A percentile compares a stretch with the other conserved stretches of the same genome.
phyloP scores from a whole-genome alignment of 2,329 filamentous ascomycete genomes.

The Verticillium nonalfalfae region DNA sequence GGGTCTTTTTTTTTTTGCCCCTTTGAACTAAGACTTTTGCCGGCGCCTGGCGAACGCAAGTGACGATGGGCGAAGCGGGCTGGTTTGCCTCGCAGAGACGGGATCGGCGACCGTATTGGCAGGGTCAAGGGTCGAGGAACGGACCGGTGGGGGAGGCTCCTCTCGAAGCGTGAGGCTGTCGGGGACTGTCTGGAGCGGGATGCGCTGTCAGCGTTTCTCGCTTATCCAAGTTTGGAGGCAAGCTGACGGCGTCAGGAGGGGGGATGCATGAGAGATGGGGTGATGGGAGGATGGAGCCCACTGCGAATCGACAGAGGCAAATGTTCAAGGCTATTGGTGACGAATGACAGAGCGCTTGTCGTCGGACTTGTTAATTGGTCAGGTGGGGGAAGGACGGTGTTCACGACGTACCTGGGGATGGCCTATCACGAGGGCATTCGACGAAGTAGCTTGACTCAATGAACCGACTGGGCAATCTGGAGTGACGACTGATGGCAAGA shows the following conservation, averaged over 20 bases:
- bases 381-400: background rate
- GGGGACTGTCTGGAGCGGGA: conserved; percentile 5
- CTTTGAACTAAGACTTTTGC: background rate
- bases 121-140: background rate
- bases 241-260: conserved; percentile 1
- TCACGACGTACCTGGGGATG: background rate
- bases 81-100: background rate
- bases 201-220: conserved; percentile 10
- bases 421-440: background rate
- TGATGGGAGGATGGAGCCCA: conserved; percentile 1
- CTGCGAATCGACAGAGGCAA: background rate
- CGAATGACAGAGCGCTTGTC: background rate
- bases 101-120: conserved; percentile 1
- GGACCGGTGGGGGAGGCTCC: background rate
- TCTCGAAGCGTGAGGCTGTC: conserved; percentile 8
- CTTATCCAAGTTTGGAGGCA: conserved; percentile 1
- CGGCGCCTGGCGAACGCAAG: background rate
- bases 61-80: conserved; percentile 1
- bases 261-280: conserved; percentile 2
- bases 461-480: background rate
- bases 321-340: background rate
- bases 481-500: background rate
- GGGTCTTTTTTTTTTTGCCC: background rate
- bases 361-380: background rate
- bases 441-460: background rate